Evolutionary conservation across 1,284 basidiomycete species (phyloP).

Genomic region (Grifola frondosa): DNA sequence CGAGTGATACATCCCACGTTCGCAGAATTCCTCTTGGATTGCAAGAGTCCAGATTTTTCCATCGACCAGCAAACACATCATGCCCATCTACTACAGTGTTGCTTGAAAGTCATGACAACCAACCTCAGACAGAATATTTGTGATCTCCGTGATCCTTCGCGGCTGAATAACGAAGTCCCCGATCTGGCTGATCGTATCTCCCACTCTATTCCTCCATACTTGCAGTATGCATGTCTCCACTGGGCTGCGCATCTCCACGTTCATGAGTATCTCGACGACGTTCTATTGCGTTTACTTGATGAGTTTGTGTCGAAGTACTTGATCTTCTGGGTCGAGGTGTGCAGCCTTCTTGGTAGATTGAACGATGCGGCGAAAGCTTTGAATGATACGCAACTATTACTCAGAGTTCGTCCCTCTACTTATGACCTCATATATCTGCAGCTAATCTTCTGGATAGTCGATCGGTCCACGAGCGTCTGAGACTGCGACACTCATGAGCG

Average conservation of each 20-base stretch:
- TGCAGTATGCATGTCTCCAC: slow-evolving; percentile 7
- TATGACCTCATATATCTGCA: not conserved
- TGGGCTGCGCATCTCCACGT: slow-evolving; percentile 10
- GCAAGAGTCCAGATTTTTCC: too few relatives aligned
- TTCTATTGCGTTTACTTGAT: not conserved
- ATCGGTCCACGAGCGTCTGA: too few relatives aligned
- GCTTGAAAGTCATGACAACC: too few relatives aligned
- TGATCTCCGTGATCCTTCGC: not conserved
- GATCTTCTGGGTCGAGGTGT: slow-evolving; percentile 4
- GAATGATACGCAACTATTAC: not conserved
- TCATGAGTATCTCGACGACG: too few relatives aligned
- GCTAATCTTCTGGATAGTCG: not conserved
- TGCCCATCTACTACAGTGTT: too few relatives aligned
- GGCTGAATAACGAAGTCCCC: slow-evolving; percentile 1
- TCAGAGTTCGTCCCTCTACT: too few relatives aligned
- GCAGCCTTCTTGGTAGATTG: slow-evolving; percentile 2
- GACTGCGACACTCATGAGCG: not conserved
- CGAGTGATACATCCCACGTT: slow-evolving; percentile 10
- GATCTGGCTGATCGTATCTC: not conserved
- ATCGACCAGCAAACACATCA: too few relatives aligned
- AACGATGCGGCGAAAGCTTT: not conserved
- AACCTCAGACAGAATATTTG: slow-evolving; percentile 3
- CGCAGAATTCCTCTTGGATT: slow-evolving; percentile 10
- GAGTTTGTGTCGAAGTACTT: slow-evolving; percentile 2
- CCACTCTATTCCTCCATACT: slow-evolving; percentile 1